A percentile compares a stretch with the other conserved stretches of the same genome.
These are phyloP conservation scores for Solanum dulcamara DNA, from an alignment of 257 asterid species.

Conservation along the genomic window DNA sequence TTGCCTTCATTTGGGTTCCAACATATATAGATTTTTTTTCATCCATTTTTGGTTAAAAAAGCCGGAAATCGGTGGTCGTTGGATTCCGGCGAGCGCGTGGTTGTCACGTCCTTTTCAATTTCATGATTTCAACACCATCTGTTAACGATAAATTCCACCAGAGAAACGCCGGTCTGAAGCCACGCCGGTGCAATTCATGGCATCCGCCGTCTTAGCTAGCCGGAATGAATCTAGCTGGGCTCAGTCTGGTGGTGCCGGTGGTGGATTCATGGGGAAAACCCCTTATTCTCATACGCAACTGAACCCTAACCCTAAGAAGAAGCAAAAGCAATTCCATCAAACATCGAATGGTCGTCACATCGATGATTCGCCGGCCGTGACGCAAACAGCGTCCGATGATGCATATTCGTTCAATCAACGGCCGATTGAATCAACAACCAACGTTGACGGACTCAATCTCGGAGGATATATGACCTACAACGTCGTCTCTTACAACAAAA, in stretches of 20 bases:
- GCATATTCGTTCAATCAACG: constrained; percentile 82
- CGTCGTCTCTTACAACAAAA: constrained; percentile 36
- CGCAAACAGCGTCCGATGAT: constrained; percentile 85
- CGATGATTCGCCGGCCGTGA: constrained; percentile 45
- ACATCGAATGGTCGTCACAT: constrained; percentile 33
- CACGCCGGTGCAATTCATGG: constrained; percentile 52
- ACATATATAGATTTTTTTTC: background rate
- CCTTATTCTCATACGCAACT: constrained; percentile 49
- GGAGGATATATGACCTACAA: constrained; percentile 53
- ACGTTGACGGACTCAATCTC: constrained; percentile 37
- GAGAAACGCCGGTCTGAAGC: constrained; percentile 33
- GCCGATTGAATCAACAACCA: constrained; percentile 21
- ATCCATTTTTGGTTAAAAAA: background rate
- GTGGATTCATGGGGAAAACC: constrained; percentile 67
- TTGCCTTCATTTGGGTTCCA: constrained; percentile 3
- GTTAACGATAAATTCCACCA: constrained; percentile 17
- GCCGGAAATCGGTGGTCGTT: constrained; percentile 4
- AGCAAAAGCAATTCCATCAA: constrained; percentile 58
- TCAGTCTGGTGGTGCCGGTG: constrained; percentile 30
- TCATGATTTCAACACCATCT: constrained; percentile 31
- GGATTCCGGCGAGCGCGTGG: constrained; percentile 14
- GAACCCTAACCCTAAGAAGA: constrained; percentile 64
- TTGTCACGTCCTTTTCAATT: constrained; percentile 3
- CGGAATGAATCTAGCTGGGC: constrained; percentile 86
- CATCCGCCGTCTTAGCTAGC: constrained; percentile 81